Evolutionary conservation across 139 green algal species (phyloP).

Genomic region (Pseudopediastrum boryanum): DNA sequence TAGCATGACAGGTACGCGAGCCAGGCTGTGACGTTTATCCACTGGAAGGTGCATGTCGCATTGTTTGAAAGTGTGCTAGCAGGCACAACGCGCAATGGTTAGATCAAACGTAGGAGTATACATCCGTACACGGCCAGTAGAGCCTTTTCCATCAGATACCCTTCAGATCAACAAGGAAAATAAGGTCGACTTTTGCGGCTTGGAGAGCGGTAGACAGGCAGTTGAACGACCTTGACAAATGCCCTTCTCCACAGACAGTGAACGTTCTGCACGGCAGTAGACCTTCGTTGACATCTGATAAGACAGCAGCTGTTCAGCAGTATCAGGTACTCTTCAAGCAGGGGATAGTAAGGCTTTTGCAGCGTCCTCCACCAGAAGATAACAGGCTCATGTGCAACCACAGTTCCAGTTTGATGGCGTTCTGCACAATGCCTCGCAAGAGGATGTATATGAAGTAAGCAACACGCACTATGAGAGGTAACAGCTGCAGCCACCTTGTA

Average conservation of each 20-base stretch:
- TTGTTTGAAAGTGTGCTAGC: background rate
- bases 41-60: background rate
- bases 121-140: slow-evolving; percentile 35
- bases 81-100: slow-evolving; percentile 32
- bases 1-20: too few relatives aligned
- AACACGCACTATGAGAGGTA: background rate
- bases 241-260: slow-evolving; percentile 10
- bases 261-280: slow-evolving; percentile 28
- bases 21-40: background rate
- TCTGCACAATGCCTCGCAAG: slow-evolving; percentile 65
- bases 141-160: background rate
- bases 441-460: slow-evolving; percentile 65
- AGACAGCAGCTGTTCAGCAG: slow-evolving; percentile 19
- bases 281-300: slow-evolving; percentile 20
- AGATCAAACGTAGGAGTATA: slow-evolving; percentile 27
- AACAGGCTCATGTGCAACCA: background rate
- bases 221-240: background rate
- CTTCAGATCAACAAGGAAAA: slow-evolving; percentile 13
- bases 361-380: background rate
- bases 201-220: too few relatives aligned
- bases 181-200: slow-evolving; percentile 32
- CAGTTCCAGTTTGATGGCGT: slow-evolving; percentile 80
- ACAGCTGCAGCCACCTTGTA: background rate
- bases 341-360: background rate
- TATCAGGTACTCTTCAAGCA: slow-evolving; percentile 38